These are phyloP conservation scores for Colletotrichum sp. DNA, from an alignment of 2,329 filamentous ascomycete species.

Conservation along the genomic window DNA sequence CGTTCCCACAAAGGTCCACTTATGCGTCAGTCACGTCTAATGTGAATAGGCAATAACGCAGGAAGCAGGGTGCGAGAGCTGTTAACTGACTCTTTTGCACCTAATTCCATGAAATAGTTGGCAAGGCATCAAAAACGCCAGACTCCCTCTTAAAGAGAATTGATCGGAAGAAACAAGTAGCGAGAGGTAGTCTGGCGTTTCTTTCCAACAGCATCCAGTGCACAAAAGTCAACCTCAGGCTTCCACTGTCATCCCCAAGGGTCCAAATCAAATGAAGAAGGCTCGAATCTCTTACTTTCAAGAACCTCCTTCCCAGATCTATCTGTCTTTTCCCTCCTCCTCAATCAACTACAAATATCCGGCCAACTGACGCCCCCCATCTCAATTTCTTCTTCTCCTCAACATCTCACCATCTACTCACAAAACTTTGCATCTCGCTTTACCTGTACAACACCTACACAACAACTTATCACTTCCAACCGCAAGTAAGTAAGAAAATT, in stretches of 20 bases:
- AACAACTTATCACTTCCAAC: background rate
- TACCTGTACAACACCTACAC: background rate
- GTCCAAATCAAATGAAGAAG: fast-evolving
- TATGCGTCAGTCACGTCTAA: background rate
- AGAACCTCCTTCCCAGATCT: background rate
- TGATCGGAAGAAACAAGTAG: fast-evolving
- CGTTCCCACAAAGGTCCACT: too few species aligned
- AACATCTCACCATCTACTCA: background rate
- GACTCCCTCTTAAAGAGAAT: fast-evolving
- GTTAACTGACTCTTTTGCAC: too few species aligned
- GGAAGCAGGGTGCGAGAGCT: background rate
- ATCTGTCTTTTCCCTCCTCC: fast-evolving
- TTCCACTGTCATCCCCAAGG: background rate
- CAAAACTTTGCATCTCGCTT: background rate
- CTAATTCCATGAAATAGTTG: too few species aligned
- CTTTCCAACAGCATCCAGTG: fast-evolving
- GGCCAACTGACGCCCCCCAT: fast-evolving
- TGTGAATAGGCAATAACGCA: background rate
- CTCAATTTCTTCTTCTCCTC: background rate
- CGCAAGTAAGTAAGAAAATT: background rate
- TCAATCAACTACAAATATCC: background rate
- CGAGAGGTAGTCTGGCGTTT: background rate
- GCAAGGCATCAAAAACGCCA: background rate
- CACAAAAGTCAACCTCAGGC: background rate
- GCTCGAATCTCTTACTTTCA: fast-evolving